phyloP scores from a whole-genome alignment of 2,329 filamentous ascomycete genomes.

The Hypomyces rosellus region DNA sequence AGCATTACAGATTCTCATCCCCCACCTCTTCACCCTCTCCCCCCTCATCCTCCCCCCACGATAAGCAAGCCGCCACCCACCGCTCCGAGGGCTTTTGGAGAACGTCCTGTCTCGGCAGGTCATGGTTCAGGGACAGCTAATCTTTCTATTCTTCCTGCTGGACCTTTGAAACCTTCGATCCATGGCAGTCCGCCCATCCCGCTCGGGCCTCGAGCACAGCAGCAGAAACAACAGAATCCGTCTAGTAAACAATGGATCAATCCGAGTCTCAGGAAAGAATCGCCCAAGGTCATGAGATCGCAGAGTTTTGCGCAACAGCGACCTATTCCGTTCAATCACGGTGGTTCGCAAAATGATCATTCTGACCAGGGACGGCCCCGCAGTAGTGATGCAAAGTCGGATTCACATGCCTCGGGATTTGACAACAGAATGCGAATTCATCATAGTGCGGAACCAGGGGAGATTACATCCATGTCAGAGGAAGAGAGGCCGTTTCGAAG shows the following conservation, averaged over 20 bases:
- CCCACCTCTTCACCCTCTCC: neutral
- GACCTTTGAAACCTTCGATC: constrained; percentile 33
- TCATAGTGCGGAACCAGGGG: constrained; percentile 42
- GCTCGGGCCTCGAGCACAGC: constrained; percentile 48
- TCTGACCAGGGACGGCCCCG: constrained; percentile 40
- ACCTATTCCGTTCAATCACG: constrained; percentile 30
- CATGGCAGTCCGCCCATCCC: constrained; percentile 45
- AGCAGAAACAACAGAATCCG: constrained; percentile 38
- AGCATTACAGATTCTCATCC: constrained; percentile 26
- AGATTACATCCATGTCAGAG: constrained; percentile 37
- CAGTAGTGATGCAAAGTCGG: constrained; percentile 48
- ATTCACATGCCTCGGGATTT: constrained; percentile 26
- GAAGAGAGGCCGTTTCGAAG: constrained; percentile 30
- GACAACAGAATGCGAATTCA: constrained; percentile 34
- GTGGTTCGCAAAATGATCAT: constrained; percentile 31
- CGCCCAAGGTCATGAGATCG: constrained; percentile 45
- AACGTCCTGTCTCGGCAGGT: constrained; percentile 41
- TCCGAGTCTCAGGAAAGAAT: constrained; percentile 47
- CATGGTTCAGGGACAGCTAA: constrained; percentile 31
- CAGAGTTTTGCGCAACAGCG: constrained; percentile 43
- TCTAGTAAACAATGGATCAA: constrained; percentile 58
- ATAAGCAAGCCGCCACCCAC: constrained; percentile 48
- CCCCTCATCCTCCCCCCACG: constrained; percentile 16
- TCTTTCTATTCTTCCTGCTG: constrained; percentile 28
- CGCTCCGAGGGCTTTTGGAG: constrained; percentile 45